Evolutionary conservation across 1,139 yeast species (phyloP).

Genomic region (Lodderomyces parapsilosis): DNA sequence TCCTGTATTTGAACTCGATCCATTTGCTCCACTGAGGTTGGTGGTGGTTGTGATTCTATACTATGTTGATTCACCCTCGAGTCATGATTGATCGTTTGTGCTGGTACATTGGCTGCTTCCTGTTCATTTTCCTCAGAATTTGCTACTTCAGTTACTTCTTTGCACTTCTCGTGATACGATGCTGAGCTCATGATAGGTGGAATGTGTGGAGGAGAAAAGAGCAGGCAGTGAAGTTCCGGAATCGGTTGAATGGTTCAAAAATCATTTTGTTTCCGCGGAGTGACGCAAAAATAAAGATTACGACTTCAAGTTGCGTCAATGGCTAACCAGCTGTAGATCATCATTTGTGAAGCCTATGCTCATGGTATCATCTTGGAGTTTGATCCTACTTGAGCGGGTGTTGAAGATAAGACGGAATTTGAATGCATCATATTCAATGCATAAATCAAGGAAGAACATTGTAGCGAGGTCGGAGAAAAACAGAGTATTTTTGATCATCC

Average conservation of each 20-base stretch:
- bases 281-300: neutral
- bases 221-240: neutral
- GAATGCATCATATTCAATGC: too few species aligned
- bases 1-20: slow-evolving; percentile 2
- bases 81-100: slow-evolving; percentile 6
- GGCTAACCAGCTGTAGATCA: too few species aligned
- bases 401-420: too few species aligned
- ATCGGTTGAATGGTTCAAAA: too few species aligned
- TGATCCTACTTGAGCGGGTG: too few species aligned
- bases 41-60: slow-evolving; percentile 4
- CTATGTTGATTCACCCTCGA: neutral
- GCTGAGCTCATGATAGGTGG: slow-evolving; percentile 5
- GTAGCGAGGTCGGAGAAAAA: too few species aligned
- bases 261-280: neutral
- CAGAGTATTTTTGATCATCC: too few species aligned
- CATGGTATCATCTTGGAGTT: too few species aligned
- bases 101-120: slow-evolving; percentile 5
- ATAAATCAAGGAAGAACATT: too few species aligned
- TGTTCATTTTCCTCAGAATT: neutral
- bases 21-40: slow-evolving; percentile 1
- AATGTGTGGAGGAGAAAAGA: neutral
- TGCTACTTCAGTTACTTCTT: slow-evolving; percentile 3
- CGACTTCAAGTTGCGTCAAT: neutral
- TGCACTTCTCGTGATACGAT: slow-evolving; percentile 5
- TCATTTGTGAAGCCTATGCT: too few species aligned